Conservation (phyloP, 192 early-diverging fungal genomes). For the Coemansia furcata region DNA sequence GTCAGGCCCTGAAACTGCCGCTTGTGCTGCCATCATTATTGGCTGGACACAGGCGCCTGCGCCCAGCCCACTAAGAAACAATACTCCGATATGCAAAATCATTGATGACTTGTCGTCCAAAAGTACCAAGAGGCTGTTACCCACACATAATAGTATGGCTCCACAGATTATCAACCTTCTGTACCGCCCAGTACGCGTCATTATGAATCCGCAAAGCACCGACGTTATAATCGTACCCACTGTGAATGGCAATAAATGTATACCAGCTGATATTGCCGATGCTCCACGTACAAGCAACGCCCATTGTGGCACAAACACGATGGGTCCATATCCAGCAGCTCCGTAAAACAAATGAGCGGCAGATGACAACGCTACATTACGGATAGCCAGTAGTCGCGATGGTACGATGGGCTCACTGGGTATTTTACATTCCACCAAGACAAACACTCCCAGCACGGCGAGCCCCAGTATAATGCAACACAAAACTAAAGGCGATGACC, state of each 20-base stretch:
- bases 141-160: slow-evolving; percentile 59
- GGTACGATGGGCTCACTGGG: slow-evolving; percentile 57
- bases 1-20: slow-evolving; percentile 58
- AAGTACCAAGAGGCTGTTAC: slow-evolving; percentile 62
- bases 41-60: slow-evolving; percentile 75
- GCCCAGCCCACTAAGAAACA: slow-evolving; percentile 73
- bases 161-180: slow-evolving; percentile 64
- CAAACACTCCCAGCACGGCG: slow-evolving; percentile 56
- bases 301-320: slow-evolving; percentile 79
- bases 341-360: slow-evolving; percentile 63
- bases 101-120: slow-evolving; percentile 54
- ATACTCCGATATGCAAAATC: slow-evolving; percentile 57
- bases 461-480: slow-evolving; percentile 54
- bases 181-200: slow-evolving; percentile 60
- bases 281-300: slow-evolving; percentile 80
- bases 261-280: slow-evolving; percentile 69
- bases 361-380: slow-evolving; percentile 60
- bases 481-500: slow-evolving; percentile 64
- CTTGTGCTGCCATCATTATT: slow-evolving; percentile 71
- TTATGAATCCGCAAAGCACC: slow-evolving; percentile 62
- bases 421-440: slow-evolving; percentile 60
- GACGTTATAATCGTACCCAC: slow-evolving; percentile 68
- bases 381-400: slow-evolving; percentile 59
- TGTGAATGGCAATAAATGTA: slow-evolving; percentile 72
- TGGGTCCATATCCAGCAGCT: slow-evolving; percentile 59